A percentile compares a stretch with the other conserved stretches of the same genome.
Evolutionary conservation across 2,329 filamentous ascomycete genomes (phyloP).

Genomic region (Ceratocystis harringtonii): DNA sequence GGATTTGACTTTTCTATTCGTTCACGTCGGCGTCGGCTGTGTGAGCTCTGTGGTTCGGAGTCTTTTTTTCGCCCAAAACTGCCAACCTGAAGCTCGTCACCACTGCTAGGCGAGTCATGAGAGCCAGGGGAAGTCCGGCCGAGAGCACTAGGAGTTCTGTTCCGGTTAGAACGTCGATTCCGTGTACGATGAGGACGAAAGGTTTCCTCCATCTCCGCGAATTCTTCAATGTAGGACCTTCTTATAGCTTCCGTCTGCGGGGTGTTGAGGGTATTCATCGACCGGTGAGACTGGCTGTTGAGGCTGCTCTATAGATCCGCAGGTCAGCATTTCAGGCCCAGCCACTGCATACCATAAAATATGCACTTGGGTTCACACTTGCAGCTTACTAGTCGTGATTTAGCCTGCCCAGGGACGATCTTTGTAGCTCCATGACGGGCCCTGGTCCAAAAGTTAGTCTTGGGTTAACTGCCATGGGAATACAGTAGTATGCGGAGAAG

Average conservation of each 20-base stretch:
- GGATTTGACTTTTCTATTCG: not conserved
- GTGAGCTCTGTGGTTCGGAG: not conserved
- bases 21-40: not conserved
- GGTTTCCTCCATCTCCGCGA: not conserved
- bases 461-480: not conserved
- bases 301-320: not conserved
- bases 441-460: not conserved
- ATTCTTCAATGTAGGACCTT: not conserved
- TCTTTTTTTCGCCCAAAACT: not conserved
- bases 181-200: not conserved
- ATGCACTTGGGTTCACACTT: not conserved
- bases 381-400: conserved; percentile 6
- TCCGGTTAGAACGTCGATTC: not conserved
- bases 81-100: conserved; percentile 9
- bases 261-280: not conserved
- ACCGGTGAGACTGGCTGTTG: not conserved
- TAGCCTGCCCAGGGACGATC: conserved; percentile 1
- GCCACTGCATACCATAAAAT: not conserved
- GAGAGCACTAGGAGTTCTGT: not conserved
- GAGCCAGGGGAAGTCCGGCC: not conserved
- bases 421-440: conserved; percentile 3
- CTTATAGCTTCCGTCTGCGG: not conserved
- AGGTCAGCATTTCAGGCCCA: not conserved
- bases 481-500: not conserved
- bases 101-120: not conserved